Conservation (phyloP, 169 alveolate genomes). For the Plasmodium relictum region DNA sequence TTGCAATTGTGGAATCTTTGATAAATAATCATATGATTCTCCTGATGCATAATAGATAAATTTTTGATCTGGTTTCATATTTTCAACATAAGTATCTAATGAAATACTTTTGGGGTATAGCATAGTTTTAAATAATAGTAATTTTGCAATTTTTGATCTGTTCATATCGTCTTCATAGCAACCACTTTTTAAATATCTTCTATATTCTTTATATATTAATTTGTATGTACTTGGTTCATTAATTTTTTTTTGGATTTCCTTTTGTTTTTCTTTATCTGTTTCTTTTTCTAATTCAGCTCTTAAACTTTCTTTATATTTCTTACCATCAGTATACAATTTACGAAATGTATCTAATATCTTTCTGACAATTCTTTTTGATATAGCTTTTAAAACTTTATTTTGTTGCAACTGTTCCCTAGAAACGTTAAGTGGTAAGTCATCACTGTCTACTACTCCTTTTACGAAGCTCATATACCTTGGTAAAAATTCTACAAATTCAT, state of each 20-base stretch:
- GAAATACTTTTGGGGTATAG: slow-evolving; percentile 88
- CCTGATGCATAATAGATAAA: slow-evolving; percentile 95
- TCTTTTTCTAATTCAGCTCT: slow-evolving; percentile 87
- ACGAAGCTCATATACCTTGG: slow-evolving; percentile 96
- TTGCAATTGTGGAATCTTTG: slow-evolving; percentile 94
- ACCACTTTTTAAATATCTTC: slow-evolving; percentile 94
- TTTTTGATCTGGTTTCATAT: slow-evolving; percentile 95
- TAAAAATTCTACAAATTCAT: slow-evolving; percentile 93
- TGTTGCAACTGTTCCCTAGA: slow-evolving; percentile 95
- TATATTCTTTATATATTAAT: slow-evolving; percentile 94
- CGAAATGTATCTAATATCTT: slow-evolving; percentile 96
- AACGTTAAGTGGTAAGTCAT: slow-evolving; percentile 96
- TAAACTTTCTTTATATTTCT: slow-evolving; percentile 87
- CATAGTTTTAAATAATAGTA: slow-evolving; percentile 93
- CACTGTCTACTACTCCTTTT: slow-evolving; percentile 97
- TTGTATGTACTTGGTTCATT: slow-evolving; percentile 85
- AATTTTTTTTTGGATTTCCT: slow-evolving; percentile 85
- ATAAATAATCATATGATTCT: slow-evolving; percentile 86
- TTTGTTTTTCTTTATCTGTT: slow-evolving; percentile 89
- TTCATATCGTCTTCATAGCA: slow-evolving; percentile 97
- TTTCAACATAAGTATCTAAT: slow-evolving; percentile 92
- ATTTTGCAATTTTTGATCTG: slow-evolving; percentile 93
- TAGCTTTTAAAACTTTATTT: slow-evolving; percentile 93
- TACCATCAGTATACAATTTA: slow-evolving; percentile 92
- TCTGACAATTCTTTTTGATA: slow-evolving; percentile 97